Evolutionary conservation across 2,329 filamentous ascomycete species (phyloP), one percentile per base, ranked within the genome.

Genomic region (Hymenoscyphus albidus): DNA sequence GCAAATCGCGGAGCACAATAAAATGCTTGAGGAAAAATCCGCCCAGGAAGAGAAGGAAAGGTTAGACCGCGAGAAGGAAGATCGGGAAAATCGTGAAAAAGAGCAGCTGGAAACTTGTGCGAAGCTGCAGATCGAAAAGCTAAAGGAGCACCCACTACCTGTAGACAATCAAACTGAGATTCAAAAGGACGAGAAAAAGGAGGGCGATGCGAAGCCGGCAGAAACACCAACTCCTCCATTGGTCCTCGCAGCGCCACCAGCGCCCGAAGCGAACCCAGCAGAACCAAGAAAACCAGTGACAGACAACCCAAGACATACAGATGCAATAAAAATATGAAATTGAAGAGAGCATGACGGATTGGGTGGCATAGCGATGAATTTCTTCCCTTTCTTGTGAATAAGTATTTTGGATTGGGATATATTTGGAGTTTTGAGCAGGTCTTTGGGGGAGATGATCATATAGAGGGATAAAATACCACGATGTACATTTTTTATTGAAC

Each of bases 21-120:
- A n/a, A 31, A 31, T 13, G 12, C 39, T 51, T 6, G 39, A 35
- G n/a, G 62, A 42, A 22, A 62, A 58, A 6, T 58, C 58, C n/a
- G 61, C 62, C n/a, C 61, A 64, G 42, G 68, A 70, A 40, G 60
- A 57, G 40, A 59, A 40, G n/a, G 64, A 68, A 55, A 64, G 56
- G 38, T 18, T 3, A 22, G 57, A 63, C 1, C 32, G 13, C 10
- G 64, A 64, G 51, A 66, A 51, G 58, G 66, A 64, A 56, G 59
- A 60, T 1, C 35, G 18, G 9, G 55, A 57, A 31, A 57, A 27
- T n/a, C 10, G 14, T 7, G 32, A 32, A 10, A 18, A 32, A n/a
- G 55, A 57, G 14, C 9, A 35, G 55, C 27, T n/a, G 3, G 55
- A 32, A 16, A 38, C n/a, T 32, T 57, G 55, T 7, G 55, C 32